Evolutionary conservation across 169 alveolate genomes (phyloP), one percentile per base, ranked within the genome.

Genomic region (Plasmodium berghei): DNA sequence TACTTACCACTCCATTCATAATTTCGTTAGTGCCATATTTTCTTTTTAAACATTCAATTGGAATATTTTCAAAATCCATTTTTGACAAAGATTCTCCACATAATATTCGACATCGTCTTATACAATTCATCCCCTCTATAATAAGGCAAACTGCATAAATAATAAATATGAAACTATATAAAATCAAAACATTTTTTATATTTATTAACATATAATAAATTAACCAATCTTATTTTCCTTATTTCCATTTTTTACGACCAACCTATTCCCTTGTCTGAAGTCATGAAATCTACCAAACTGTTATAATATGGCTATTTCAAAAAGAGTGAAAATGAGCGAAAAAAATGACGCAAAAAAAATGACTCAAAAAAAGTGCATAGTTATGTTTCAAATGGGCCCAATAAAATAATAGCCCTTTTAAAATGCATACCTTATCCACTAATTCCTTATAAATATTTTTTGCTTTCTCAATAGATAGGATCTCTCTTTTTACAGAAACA

Each of bases 201-300:
- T 22, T 22, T 22, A 1, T 22, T 1, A 22, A 22, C 1, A 22
- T 22, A 22, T 22, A 22, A 22, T 22, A 22, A 22, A 22, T 22
- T 22, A 22, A 22, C 26, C 26, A 22, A 22, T 22, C 0, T 22
- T 22, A 22, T 22, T 22, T 1, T 22, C 26, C 26, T 22, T 22
- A 22, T 64, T 62, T 14, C 34, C 55, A 22, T 54, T n/a, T 42
- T 46, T 28, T 34, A 28, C 18, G 46, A 28, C 48, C 6, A 14
- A 83, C 90, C 90, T 83, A 83, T 83, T 55, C 90, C 90, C 40
- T 83, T 69, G 22, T 80, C 16, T 18, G 90, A 83, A 12, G 86
- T 83, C 90, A 83, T 83, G 24, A 83, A 83, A 20, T 83, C 46
- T 28, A 83, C 67, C 69, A 83, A 34, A 10, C 22, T 45, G n/a